Evolutionary conservation across 1,139 yeast genomes (phyloP).

Genomic region (Blastobotrys ciferrii): DNA sequence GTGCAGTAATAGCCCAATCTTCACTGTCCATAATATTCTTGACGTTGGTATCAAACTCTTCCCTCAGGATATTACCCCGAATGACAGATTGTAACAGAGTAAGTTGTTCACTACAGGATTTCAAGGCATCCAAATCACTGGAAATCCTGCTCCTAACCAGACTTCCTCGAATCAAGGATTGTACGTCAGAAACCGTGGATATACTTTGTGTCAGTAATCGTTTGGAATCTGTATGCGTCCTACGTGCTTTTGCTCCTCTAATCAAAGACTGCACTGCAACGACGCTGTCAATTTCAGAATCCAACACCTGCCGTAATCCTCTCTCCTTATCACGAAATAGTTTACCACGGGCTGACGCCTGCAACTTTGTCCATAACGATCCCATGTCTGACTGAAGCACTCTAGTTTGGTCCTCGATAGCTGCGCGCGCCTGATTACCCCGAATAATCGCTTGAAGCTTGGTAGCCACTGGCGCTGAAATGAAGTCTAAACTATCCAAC

Average conservation of each 20-base stretch:
- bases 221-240: constrained; percentile 6
- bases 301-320: constrained; percentile 22
- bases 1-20: constrained; percentile 42
- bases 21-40: constrained; percentile 48
- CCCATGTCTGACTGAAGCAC: background rate
- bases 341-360: constrained; percentile 20
- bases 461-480: background rate
- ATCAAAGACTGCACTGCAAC: constrained; percentile 21
- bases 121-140: constrained; percentile 40
- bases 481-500: constrained; percentile 4
- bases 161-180: constrained; percentile 34
- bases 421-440: constrained; percentile 8
- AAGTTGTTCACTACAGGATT: constrained; percentile 22
- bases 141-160: constrained; percentile 28
- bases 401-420: background rate
- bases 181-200: constrained; percentile 32
- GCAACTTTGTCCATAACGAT: constrained; percentile 14
- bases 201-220: constrained; percentile 1
- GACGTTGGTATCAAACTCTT: constrained; percentile 26
- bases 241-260: constrained; percentile 19
- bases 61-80: constrained; percentile 53
- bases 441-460: constrained; percentile 13
- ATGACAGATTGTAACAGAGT: constrained; percentile 41
- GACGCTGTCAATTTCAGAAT: constrained; percentile 20
- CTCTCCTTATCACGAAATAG: constrained; percentile 21